Evolutionary conservation across 225 moss, liverwort and hornwort species (phyloP), one percentile per base, ranked within the genome.

Genomic region (Sphagnum contortum): DNA sequence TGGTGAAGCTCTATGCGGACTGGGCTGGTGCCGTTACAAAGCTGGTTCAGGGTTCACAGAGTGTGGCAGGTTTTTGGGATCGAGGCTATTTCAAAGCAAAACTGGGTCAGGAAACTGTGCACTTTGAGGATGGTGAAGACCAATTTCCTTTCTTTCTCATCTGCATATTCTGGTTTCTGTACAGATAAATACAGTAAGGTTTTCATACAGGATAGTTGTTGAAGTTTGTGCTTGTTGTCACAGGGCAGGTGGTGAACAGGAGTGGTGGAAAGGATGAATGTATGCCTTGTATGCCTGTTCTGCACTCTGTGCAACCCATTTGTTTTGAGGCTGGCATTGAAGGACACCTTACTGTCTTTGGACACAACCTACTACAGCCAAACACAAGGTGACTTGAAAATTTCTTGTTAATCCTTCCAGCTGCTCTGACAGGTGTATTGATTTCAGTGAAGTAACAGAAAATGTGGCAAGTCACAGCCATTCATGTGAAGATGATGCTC

Each of bases 1-100:
- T 29, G 29, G 29, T 29, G 29, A 29, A 94, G 94, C 79, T 94
- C 55, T 75, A 76, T 76, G 87, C 80, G 76, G 89, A 89, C 69
- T 94, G 94, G 94, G 81, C 81, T 74, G 80, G 80, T 71, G 83
- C 89, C 44, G 79, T 94, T 61, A 65, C 68, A 60, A 85, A 80
- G 83, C 85, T 94, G 66, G 86, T 94, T 48, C 64, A 73, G 71
- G 79, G 59, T 71, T 85, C 87, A 69, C 62, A 68, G 55, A 74
- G 76, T 54, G 62, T 61, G n/a, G 75, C 64, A 45, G 82, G 87
- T 71, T 87, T 91, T 60, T 94, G 94, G 94, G 80, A 82, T 60
- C 81, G 80, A 52, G 91, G 86, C 4, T 80, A 80, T 59, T 81
- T 94, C 12, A 87, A 80, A 67, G 94, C 91, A 59, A 83, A 87